Base-by-base conservation (phyloP, 2,329 filamentous ascomycete species). In the Achaetomium macrosporum region DNA sequence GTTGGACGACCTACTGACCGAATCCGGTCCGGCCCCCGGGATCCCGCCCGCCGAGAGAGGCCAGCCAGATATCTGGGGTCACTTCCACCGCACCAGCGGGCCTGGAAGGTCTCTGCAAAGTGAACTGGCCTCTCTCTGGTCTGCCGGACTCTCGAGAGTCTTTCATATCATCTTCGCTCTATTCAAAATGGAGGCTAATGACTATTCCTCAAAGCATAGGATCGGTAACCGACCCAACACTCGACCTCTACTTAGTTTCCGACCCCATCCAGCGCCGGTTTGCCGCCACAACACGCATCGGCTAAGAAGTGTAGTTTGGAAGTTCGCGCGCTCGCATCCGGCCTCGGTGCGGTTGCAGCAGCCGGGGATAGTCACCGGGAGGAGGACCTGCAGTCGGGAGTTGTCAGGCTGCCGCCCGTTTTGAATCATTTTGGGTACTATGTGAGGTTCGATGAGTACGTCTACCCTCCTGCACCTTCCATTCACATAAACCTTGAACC, bases 401-500 rank as follows among this genome's bases (percentile, higher is more conserved):
- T 51, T 42, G 43, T 50, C n/a, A 33, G 25, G 41, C 48, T 45
- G n/a, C 39, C 19, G 37, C 30, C 25, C 35, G 46, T 30, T 37
- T 50, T 50, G 37, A 49, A 35, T 9, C 15, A 36, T 50, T 50
- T 56, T 56, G 58, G 53, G 53, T 48, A 59, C 47, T 60, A 60
- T 60, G 57, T 56, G 53, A 56, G 36, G 49, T 45, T 49, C 53
- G 56, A 57, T 53, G 50, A 54, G 60, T 62, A 61, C 41, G 60
- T 55, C 42, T 25, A 37, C 50, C 29, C 39, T 19, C 49, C 29
- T 25, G 42, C 45, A 25, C 51, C 53, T 58, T 60, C 55, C 46
- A 46, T 33, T 11, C 31, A n/a, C 30, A 39, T 44, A n/a, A 30
- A 20, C 29, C 36, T 25, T 42, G 29, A 5, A 31, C 15, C 12